Evolutionary conservation across 768 basidiomycete genomes (phyloP), one percentile per base, ranked within the genome.

Genomic region (Clavaria fumosa): DNA sequence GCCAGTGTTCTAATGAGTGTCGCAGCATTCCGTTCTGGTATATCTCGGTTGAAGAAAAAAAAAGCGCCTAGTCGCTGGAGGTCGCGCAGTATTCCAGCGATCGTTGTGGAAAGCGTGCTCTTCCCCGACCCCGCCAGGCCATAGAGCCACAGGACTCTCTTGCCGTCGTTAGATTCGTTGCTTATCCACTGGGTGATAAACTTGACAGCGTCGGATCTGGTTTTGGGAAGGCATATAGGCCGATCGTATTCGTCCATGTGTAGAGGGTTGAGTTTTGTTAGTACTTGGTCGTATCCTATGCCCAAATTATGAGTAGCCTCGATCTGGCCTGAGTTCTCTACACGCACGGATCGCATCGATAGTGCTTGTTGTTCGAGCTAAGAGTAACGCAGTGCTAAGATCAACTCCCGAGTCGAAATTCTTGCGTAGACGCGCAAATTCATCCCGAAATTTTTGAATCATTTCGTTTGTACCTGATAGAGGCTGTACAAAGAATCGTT

Each of bases 1-100:
- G 58, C 58, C 23, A 58, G 37, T 19, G 58, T 61, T 23, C 56
- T 51, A 23, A 59, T 47, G 36, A 59, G 50, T 15, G 43, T 7
- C 26, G 9, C 26, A 9, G 26, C 9, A 28, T 14, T 28, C 26
- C 26, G 26, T 9, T 1, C 48, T 31, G 6, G 59, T 48, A 19
- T 34, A 20, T 46, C 35, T 21, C 48, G 26, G 4, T 42, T 15
- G 20, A 51, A 51, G 12, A 47, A 43, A 1, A 49, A 6, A 31
- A 45, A 50, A 2, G 44, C 43, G 11, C 49, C 50, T 3, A 51
- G 49, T 21, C 48, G 40, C 3, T 32, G 4, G 5, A 38, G 30
- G 4, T 35, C 38, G 0, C 34, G 35, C n/a, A 49, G 45, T 11
- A 18, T n/a, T 12, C 42, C 27, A 1, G 49, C 46, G n/a, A 51